Evolutionary conservation across 495 filamentous ascomycete genomes (phyloP).

Genomic region (Aspergillus indologenus): DNA sequence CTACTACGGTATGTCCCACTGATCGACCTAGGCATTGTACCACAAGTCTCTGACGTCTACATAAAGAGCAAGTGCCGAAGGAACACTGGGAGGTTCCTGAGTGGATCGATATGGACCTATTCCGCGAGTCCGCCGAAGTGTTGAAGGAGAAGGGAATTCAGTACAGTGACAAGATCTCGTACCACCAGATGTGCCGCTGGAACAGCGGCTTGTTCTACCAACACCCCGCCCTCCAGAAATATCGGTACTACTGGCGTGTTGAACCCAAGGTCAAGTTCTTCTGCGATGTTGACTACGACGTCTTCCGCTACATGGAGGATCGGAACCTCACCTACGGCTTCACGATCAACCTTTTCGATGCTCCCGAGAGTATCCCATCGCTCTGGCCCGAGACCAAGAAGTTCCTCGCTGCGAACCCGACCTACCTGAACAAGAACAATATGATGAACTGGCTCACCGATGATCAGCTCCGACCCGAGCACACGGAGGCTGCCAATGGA

Average conservation of each 20-base stretch:
- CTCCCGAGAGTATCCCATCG: conserved; percentile 74
- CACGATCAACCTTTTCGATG: conserved; percentile 96
- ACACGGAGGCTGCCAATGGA: conserved; percentile 75
- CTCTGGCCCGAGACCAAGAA: conserved; percentile 95
- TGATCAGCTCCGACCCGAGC: conserved; percentile 68
- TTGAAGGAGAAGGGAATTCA: conserved; percentile 83
- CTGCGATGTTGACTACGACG: conserved; percentile 98
- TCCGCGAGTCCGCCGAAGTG: conserved; percentile 76
- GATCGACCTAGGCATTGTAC: background rate
- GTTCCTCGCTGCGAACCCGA: conserved; percentile 81
- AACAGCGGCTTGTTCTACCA: conserved; percentile 98
- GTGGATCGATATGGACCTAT: conserved; percentile 89
- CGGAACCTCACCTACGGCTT: conserved; percentile 98
- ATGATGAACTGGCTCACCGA: conserved; percentile 87
- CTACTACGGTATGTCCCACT: conserved; percentile 62
- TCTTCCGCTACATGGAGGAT: conserved; percentile 97
- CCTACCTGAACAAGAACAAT: conserved; percentile 77
- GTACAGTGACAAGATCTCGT: conserved; percentile 82
- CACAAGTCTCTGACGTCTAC: conserved; percentile 19
- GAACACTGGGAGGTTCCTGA: conserved; percentile 91
- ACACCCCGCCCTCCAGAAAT: conserved; percentile 79
- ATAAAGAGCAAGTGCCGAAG: conserved; percentile 75
- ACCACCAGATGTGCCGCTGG: conserved; percentile 99
- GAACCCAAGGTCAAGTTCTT: conserved; percentile 99
- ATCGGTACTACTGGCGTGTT: conserved; percentile 97